Percentiles rank a stretch among this genome's conserved stretches.
Conservation (phyloP, 2,329 filamentous ascomycete genomes). For the Pseudogymnoascus destructans region DNA sequence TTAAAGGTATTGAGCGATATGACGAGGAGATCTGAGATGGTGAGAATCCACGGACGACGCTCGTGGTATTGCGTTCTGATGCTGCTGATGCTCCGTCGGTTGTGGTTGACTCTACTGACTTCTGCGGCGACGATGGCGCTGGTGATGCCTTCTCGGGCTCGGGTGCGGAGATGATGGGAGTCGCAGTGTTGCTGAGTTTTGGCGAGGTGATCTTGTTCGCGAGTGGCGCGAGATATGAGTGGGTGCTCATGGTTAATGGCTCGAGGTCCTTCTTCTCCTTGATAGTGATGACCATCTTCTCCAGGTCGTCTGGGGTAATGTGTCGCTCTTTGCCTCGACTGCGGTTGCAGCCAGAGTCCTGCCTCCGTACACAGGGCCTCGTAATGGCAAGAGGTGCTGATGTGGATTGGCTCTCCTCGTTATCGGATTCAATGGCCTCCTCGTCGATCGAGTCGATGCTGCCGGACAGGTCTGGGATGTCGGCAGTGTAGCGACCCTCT, state of each 20-base stretch:
- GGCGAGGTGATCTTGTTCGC: conserved; percentile 28
- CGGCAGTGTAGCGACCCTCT: conserved; percentile 33
- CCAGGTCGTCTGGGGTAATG: conserved; percentile 82
- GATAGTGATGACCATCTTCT: conserved; percentile 89
- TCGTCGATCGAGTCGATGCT: conserved; percentile 62
- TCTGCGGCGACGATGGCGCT: conserved; percentile 29
- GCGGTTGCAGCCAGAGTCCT: conserved; percentile 59
- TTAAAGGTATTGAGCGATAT: conserved; percentile 37
- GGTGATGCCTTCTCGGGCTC: conserved; percentile 32
- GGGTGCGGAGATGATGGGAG: conserved; percentile 45
- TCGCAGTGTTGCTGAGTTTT: conserved; percentile 33
- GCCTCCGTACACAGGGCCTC: conserved; percentile 54
- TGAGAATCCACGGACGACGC: conserved; percentile 76
- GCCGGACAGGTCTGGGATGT: conserved; percentile 60
- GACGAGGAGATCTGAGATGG: conserved; percentile 60
- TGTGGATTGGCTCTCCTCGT: conserved; percentile 30
- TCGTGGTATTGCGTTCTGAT: conserved; percentile 34
- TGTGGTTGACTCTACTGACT: conserved; percentile 12
- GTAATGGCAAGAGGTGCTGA: conserved; percentile 44
- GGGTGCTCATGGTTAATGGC: conserved; percentile 33
- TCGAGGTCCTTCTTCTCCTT: conserved; percentile 65
- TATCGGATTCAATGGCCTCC: conserved; percentile 44
- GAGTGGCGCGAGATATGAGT: conserved; percentile 33
- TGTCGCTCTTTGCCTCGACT: conserved; percentile 69
- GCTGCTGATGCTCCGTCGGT: conserved; percentile 11